These are phyloP conservation scores for Tulasnella sp. DNA, from an alignment of 768 basidiomycete species.

Conservation along the genomic window DNA sequence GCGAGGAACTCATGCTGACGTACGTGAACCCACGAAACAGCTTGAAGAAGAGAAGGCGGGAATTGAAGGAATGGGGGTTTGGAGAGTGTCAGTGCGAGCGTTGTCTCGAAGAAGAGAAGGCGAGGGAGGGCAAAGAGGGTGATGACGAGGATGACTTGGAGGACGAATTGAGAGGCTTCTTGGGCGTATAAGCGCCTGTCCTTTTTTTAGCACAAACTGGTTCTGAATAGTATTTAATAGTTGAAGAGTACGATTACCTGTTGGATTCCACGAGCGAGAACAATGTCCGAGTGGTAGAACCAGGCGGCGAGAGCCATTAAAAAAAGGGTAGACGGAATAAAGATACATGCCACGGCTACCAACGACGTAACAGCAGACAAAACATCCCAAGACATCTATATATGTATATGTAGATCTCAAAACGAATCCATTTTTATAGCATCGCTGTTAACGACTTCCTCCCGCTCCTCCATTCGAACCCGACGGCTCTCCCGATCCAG, in stretches of 20 bases:
- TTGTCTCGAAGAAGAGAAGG: slow-evolving; percentile 56
- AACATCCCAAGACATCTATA: not conserved
- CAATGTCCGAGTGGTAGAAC: not conserved
- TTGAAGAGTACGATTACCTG: not conserved
- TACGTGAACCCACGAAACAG: slow-evolving; percentile 63
- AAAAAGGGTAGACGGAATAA: not conserved
- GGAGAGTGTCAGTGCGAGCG: slow-evolving; percentile 62
- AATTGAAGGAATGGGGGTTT: slow-evolving; percentile 70
- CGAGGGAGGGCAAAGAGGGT: not conserved
- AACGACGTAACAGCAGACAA: not conserved
- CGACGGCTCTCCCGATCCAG: not conserved
- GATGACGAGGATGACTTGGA: slow-evolving; percentile 26
- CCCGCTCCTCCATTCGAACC: not conserved
- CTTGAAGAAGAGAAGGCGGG: slow-evolving; percentile 34
- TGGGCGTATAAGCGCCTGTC: slow-evolving; percentile 29
- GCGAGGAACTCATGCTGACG: slow-evolving; percentile 71
- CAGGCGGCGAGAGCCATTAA: too few relatives aligned
- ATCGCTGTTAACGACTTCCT: not conserved
- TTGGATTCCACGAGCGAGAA: not conserved
- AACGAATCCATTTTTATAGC: not conserved
- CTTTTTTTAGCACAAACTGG: not conserved
- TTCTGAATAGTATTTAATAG: not conserved
- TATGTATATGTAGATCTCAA: not conserved
- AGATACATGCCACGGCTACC: not conserved
- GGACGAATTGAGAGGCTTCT: slow-evolving; percentile 29